Evolutionary conservation across 1,139 yeast genomes (phyloP), one percentile per base, ranked within the genome.

Genomic region (Arxiozyma heterogenica): DNA sequence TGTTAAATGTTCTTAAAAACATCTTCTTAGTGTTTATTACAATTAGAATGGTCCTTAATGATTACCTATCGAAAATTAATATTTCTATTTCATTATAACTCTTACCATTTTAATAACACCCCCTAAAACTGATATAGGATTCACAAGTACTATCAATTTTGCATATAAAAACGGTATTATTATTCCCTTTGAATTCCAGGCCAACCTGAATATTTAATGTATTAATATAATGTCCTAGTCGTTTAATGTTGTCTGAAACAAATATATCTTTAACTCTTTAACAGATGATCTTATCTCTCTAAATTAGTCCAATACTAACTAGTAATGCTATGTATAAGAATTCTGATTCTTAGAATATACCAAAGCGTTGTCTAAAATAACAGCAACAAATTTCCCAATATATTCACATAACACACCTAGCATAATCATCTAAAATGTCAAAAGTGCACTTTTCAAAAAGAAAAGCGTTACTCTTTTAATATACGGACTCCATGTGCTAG

Each of bases 341-440:
- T 23, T 7, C 7, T 23, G 27, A 23, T 23, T 7, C 7, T 23
- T 23, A 23, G 27, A 23, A 23, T 23, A 23, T 4, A 23, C 27
- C 7, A 23, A 23, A 23, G 7, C 27, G 7, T 23, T 7, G 7
- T 23, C 27, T 7, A 23, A 23, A 23, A 64, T 65, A 8, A 58
- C 59, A 2, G 54, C 52, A 18, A 58, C 60, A 30, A 20, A 45
- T 25, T 45, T 45, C 17, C 41, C 41, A 27, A 46, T 50, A 27
- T 27, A 44, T 11, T 42, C 42, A 1, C 50, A 1, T 17, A 43
- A 23, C 22, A 44, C 42, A 9, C 44, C 22, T 12, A 23, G 27
- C 52, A 50, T 50, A 15, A 50, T 18, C 21, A 34, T 20, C 30
- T 50, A 49, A 25, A 53, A 53, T 5, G 52, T 47, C 3, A 47